A percentile compares a stretch with the other conserved stretches of the same genome.
phyloP scores from a whole-genome alignment of 768 basidiomycete genomes.

The Porpolomopsis calyptriformis region DNA sequence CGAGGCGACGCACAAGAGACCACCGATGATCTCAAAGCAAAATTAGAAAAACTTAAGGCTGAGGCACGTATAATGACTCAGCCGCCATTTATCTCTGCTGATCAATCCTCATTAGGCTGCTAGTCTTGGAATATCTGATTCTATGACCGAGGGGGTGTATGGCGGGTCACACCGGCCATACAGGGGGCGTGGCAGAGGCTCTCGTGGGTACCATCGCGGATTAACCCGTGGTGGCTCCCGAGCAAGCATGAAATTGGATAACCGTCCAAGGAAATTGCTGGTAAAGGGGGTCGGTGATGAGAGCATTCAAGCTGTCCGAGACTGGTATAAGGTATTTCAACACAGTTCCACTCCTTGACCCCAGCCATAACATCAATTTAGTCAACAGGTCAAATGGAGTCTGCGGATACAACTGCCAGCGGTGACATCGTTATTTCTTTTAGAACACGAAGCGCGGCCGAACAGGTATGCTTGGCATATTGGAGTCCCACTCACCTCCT shows the following conservation, averaged over 20 bases:
- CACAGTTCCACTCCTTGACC: neutral
- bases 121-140: conserved; percentile 57
- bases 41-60: conserved; percentile 65
- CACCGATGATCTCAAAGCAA: conserved; percentile 63
- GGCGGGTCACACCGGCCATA: conserved; percentile 52
- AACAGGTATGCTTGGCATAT: conserved; percentile 41
- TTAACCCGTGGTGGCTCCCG: conserved; percentile 57
- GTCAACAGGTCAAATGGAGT: conserved; percentile 64
- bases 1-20: conserved; percentile 40
- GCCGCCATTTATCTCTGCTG: neutral
- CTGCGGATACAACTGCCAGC: conserved; percentile 41
- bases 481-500: conserved; percentile 3
- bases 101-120: conserved; percentile 41
- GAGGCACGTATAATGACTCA: conserved; percentile 41
- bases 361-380: conserved; percentile 18
- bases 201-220: conserved; percentile 50
- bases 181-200: conserved; percentile 55
- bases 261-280: conserved; percentile 71
- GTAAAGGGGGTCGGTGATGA: conserved; percentile 54
- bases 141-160: conserved; percentile 28
- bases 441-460: conserved; percentile 61
- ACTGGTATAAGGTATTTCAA: conserved; percentile 71
- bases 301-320: conserved; percentile 49
- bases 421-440: conserved; percentile 60
- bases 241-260: conserved; percentile 80